Base-by-base conservation (phyloP, 1,139 yeast genomes). In the Taphrina communis region DNA sequence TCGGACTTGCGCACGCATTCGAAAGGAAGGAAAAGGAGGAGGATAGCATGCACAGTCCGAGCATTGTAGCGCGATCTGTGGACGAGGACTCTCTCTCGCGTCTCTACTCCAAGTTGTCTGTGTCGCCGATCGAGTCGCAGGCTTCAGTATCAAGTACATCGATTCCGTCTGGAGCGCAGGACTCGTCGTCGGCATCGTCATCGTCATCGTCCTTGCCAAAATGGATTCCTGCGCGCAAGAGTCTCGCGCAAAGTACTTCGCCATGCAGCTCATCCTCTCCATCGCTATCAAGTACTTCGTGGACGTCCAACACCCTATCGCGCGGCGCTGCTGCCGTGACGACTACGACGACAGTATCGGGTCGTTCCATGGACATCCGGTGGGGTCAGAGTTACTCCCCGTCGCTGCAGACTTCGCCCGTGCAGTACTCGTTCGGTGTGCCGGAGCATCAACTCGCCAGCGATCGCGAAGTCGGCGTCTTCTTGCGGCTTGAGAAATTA, bases 351-450 rank as follows among this genome's bases (percentile, higher is more conserved):
- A 1, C 4, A 25, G 31, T 25, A 25, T 25, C 31, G 31, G 31
- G 31, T 25, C 39, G 42, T 9, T 53, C 57, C 17, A 53, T 38
- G 57, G 42, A 38, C 19, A 17, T 53, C 57, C 31, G 17, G 42
- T 53, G 57, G 57, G 57, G 57, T 12, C 42, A 53, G 35, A 8
- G 42, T 17, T 21, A 53, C 25, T 14, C 42, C 1, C 21, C 42
- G 41, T 35, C 57, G 17, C n/a, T 50, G 36, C 53, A 50, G 53
- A 53, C 57, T 2, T 35, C 42, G 6, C 41, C 42, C 21, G 57
- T 53, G 12, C 57, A 53, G 42, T 56, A 56, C 36, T 39, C 60
- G 2, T 56, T 56, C 36, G 60, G 60, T 17, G 42, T 56, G 21
- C 21, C 46, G 19, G 60, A 56, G 14, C 60, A 25, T 17, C 44